Base-by-base conservation (phyloP, 192 early-diverging fungal species). In the Entomortierella beljakovae region DNA sequence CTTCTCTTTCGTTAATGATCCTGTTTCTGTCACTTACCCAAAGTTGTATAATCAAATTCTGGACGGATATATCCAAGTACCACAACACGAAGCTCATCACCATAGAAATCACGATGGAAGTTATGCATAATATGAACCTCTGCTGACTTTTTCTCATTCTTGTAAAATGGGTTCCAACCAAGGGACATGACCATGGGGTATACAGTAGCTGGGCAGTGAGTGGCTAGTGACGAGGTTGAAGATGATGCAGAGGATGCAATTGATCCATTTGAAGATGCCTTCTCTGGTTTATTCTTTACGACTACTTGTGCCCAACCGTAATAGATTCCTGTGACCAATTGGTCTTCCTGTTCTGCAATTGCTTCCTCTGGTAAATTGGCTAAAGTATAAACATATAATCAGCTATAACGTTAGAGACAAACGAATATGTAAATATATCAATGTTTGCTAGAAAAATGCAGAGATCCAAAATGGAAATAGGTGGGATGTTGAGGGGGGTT, bases 121-220 rank as follows among this genome's bases (percentile, higher is more conserved):
- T 88, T 81, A 81, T 98, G 91, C 34, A 99, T 91, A 26, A 99
- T 94, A 80, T 99, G 98, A 31, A 99, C 96, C 74, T 99, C 98
- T 62, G 95, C 97, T 16, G 95, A 95, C 50, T 93, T 88, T 83
- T 96, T 95, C 80, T 98, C 94, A 82, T 99, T 99, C 68, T 99
- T 94, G 80, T 96, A 94, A 76, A 92, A 99, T 16, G 98, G 98
- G 83, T 99, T 99, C 98, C 98, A 99, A 20, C 98, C 98, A 49
- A 96, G 89, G 61, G 93, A 95, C 96, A 99, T 97, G 20, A 98
- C 97, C 97, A 99, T 99, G n/a, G 95, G 94, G 50, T 89, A 89
- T 8, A 99, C 91, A 1, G 71, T 64, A 11, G 69, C 57, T 22
- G 74, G 74, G 37, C 66, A 64, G 6, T 67, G 61, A 11, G 66